A percentile compares a stretch with the other conserved stretches of the same genome.
phyloP scores from a whole-genome alignment of 345 rosid species.

The Hibiscus trionum region DNA sequence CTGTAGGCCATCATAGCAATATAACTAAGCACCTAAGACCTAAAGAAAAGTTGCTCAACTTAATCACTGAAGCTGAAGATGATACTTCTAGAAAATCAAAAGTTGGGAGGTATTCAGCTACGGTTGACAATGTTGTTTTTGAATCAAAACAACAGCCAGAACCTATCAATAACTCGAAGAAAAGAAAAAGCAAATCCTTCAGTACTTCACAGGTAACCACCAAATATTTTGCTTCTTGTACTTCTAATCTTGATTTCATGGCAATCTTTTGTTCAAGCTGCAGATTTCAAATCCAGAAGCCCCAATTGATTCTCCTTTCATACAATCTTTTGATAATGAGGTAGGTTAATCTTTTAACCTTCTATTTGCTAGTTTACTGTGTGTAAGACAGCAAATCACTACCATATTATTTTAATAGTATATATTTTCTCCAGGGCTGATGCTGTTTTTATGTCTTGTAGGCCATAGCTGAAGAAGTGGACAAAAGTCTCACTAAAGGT shows the following conservation, averaged over 20 bases:
- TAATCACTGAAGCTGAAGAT: slow-evolving; percentile 32
- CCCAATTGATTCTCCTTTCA: slow-evolving; percentile 25
- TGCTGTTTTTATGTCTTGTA: slow-evolving; percentile 19
- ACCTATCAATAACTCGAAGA: slow-evolving; percentile 27
- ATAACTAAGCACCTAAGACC: slow-evolving; percentile 31
- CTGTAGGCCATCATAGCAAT: slow-evolving; percentile 32
- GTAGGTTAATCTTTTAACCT: slow-evolving; percentile 26
- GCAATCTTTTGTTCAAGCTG: slow-evolving; percentile 16
- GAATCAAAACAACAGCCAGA: slow-evolving; percentile 35
- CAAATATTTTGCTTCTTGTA: slow-evolving; percentile 7
- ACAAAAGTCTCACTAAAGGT: slow-evolving; percentile 27
- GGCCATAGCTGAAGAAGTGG: slow-evolving; percentile 40
- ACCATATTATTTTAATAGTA: background rate
- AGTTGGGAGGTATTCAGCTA: slow-evolving; percentile 33
- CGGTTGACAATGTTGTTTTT: slow-evolving; percentile 27
- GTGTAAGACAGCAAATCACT: background rate
- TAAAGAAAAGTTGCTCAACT: slow-evolving; percentile 33
- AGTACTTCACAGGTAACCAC: slow-evolving; percentile 31
- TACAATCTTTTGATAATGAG: slow-evolving; percentile 32
- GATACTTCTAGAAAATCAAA: slow-evolving; percentile 39
- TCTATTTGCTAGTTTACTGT: background rate
- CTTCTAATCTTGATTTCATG: slow-evolving; percentile 5
- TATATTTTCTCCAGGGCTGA: background rate
- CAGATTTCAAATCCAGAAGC: slow-evolving; percentile 47
- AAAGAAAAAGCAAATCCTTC: slow-evolving; percentile 47